Conservation (phyloP, 2,329 filamentous ascomycete genomes). For the Dichotomopilus funicola region DNA sequence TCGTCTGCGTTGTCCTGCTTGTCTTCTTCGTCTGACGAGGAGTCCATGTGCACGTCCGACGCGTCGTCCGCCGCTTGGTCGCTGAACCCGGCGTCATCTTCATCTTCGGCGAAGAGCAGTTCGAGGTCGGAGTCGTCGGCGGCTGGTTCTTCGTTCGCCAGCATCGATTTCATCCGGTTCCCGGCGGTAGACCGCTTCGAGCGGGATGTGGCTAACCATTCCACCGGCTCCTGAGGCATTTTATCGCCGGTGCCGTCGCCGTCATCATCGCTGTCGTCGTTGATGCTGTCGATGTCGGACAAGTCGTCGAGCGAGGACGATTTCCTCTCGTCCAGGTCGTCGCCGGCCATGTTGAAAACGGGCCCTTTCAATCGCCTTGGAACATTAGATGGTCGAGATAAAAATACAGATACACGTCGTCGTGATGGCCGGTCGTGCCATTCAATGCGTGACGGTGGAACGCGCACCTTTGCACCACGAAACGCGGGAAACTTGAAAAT, state of each 20-base stretch:
- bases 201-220: conserved; percentile 69
- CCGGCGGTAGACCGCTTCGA: conserved; percentile 74
- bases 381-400: neutral
- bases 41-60: conserved; percentile 80
- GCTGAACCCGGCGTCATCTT: conserved; percentile 61
- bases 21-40: conserved; percentile 77
- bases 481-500: neutral
- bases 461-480: neutral
- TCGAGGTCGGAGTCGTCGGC: conserved; percentile 57
- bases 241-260: conserved; percentile 16
- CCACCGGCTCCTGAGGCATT: conserved; percentile 34
- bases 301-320: conserved; percentile 29
- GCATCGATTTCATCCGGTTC: conserved; percentile 72
- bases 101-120: conserved; percentile 68
- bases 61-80: conserved; percentile 58
- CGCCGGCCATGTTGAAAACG: conserved; percentile 19
- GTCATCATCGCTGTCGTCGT: conserved; percentile 31
- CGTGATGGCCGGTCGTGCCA: neutral
- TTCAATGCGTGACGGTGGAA: conserved; percentile 1
- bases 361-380: neutral
- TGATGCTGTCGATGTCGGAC: conserved; percentile 31
- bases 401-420: neutral
- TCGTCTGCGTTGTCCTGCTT: conserved; percentile 63
- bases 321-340: conserved; percentile 18
- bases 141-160: conserved; percentile 63